Evolutionary conservation across 1,139 yeast genomes (phyloP).

Genomic region (Groenewaldozyma sp.): DNA sequence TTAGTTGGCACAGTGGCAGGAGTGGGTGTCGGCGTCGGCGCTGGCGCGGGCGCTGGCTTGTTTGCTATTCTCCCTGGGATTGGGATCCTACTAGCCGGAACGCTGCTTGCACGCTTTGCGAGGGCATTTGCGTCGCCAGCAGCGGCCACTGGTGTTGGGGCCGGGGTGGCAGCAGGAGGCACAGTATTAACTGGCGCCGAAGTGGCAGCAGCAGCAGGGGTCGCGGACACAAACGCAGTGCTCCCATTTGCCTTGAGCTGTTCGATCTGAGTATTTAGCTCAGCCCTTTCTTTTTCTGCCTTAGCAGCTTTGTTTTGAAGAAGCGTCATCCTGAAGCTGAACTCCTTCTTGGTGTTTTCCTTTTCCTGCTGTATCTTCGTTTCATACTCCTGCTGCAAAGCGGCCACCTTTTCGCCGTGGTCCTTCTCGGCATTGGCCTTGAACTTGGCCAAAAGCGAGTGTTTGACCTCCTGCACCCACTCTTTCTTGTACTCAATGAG

Average conservation of each 20-base stretch:
- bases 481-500: slow-evolving; percentile 1
- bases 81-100: slow-evolving; percentile 1
- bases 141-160: slow-evolving; percentile 5
- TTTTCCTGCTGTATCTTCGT: slow-evolving; percentile 12
- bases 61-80: not conserved
- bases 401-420: not conserved
- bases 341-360: slow-evolving; percentile 18
- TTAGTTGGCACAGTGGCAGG: no score
- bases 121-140: slow-evolving; percentile 6
- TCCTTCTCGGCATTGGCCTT: not conserved
- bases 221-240: no score
- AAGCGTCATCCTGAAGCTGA: slow-evolving; percentile 29
- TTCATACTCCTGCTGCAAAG: slow-evolving; percentile 7
- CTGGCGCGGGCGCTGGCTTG: no score
- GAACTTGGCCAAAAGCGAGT: not conserved
- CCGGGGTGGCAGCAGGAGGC: slow-evolving; percentile 5
- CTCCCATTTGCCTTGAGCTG: slow-evolving; percentile 8
- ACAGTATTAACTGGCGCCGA: slow-evolving; percentile 3
- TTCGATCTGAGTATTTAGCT: slow-evolving; percentile 16
- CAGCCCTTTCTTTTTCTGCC: slow-evolving; percentile 27
- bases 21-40: no score
- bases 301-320: slow-evolving; percentile 29
- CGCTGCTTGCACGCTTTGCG: slow-evolving; percentile 2
- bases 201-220: slow-evolving; percentile 4
- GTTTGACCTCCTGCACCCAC: slow-evolving; percentile 3